Evolutionary conservation across 495 filamentous ascomycete species (phyloP).

Genomic region (Cercophora newfieldiana): DNA sequence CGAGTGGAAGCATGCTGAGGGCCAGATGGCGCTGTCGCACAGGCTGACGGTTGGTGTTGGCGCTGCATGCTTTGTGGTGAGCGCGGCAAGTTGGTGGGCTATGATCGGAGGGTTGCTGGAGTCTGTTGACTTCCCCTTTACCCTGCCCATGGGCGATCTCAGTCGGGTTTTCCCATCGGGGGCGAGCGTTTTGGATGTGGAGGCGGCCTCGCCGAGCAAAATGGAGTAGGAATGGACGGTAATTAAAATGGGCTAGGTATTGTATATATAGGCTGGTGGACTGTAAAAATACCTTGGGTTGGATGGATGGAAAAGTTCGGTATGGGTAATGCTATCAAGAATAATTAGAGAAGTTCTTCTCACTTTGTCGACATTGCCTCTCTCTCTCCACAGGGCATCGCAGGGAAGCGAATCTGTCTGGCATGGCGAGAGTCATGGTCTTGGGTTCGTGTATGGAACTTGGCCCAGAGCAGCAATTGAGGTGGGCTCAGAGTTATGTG

Average conservation of each 20-base stretch:
- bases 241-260: constrained; percentile 21
- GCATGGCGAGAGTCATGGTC: no score
- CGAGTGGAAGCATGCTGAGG: constrained; percentile 19
- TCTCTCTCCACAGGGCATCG: no score
- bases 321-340: no score
- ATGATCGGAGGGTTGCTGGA: constrained; percentile 18
- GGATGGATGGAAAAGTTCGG: no score
- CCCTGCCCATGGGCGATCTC: constrained; percentile 18
- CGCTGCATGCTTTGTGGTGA: constrained; percentile 20
- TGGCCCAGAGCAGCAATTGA: no score
- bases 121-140: constrained; percentile 15
- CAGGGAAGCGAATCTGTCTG: no score
- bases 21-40: constrained; percentile 9
- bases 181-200: not conserved
- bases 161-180: constrained; percentile 10
- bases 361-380: no score
- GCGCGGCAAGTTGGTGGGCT: constrained; percentile 20
- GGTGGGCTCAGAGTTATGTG: no score
- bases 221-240: constrained; percentile 1
- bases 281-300: not conserved
- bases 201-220: not conserved
- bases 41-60: constrained; percentile 16
- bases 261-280: not conserved
- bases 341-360: no score
- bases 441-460: no score